Base-by-base conservation (phyloP, 2,329 filamentous ascomycete species). In the Paramyrothecium sp. region DNA sequence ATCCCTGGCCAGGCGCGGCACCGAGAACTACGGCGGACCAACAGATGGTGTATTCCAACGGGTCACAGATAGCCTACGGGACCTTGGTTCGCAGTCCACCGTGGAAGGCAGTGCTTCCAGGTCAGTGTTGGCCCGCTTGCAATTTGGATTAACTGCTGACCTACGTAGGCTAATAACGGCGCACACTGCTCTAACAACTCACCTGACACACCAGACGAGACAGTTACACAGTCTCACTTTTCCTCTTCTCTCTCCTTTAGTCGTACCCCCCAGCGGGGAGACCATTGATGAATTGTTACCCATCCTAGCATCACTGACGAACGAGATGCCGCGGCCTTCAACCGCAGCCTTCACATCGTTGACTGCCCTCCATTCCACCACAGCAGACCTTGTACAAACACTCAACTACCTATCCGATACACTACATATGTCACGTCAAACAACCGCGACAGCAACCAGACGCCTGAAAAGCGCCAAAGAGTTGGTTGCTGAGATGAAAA, bases 391-490 rank as follows among this genome's bases (percentile, higher is more conserved):
- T 26, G 85, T 94, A 10, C 85, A 91, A 66, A 91, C 91, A 7
- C 83, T 99, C 51, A 92, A 91, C 65, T 89, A 92, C 63, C 81
- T 99, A 4, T 92, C 91, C 7, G 95, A 99, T 71, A 93, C 91
- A 3, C 81, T 99, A 34, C 94, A 98, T 73, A 97, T 98, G 89
- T 92, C 90, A 33, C 88, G 92, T 13, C 94, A 98, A 73, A 90
- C 91, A 1, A 95, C 91, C 0, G 89, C 87, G 3, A 89, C 89
- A 11, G 95, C 94, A 2, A 88, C 89, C 2, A 82, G 95, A 56
- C 85, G 92, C 49, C 78, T 99, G 54, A 89, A 89, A 64, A 90
- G 87, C 38, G 92, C 91, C 7, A 90, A 89, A 65, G 93, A 96
- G 70, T 85, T 96, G 59, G 89, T 98, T 2, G 85, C 88, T 2